Evolutionary conservation across 164 flowering plant genomes (phyloP).

Genomic region (Cinnamomum micranthum): DNA sequence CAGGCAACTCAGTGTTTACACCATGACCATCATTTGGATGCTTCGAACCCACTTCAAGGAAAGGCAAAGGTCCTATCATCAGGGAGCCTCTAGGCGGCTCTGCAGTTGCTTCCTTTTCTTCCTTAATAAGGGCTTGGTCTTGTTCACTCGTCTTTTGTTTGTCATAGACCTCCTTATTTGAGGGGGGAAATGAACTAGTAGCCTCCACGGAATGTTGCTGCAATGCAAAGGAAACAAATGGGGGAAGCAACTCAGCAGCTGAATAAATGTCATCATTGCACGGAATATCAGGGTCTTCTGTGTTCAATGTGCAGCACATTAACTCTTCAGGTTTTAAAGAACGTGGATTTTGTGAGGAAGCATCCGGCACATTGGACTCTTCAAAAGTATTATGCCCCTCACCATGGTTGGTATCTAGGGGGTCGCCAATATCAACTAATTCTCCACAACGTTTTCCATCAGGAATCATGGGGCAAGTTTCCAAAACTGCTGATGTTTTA

Average conservation of each 20-base stretch:
- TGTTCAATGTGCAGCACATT: slow-evolving; percentile 57
- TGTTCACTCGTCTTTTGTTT: slow-evolving; percentile 26
- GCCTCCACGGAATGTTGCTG: slow-evolving; percentile 16
- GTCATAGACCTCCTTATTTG: slow-evolving; percentile 20
- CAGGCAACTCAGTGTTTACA: slow-evolving; percentile 27
- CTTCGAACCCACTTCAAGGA: slow-evolving; percentile 14
- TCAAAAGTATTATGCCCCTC: slow-evolving; percentile 12
- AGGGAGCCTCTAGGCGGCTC: slow-evolving; percentile 20
- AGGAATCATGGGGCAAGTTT: slow-evolving; percentile 10
- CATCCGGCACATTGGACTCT: slow-evolving; percentile 21
- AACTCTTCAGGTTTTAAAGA: slow-evolving; percentile 24
- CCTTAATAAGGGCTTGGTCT: slow-evolving; percentile 15
- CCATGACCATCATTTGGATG: slow-evolving; percentile 20
- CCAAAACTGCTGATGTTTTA: slow-evolving; percentile 24
- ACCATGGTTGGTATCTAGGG: slow-evolving; percentile 8
- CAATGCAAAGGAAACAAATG: slow-evolving; percentile 19
- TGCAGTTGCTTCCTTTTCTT: slow-evolving; percentile 20
- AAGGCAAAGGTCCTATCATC: slow-evolving; percentile 16
- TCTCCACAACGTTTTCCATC: slow-evolving; percentile 19
- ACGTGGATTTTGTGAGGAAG: slow-evolving; percentile 28
- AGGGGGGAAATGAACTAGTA: slow-evolving; percentile 18
- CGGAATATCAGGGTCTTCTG: slow-evolving; percentile 75
- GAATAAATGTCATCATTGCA: slow-evolving; percentile 58
- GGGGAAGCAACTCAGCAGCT: slow-evolving; percentile 12
- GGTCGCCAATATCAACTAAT: slow-evolving; percentile 12